Evolutionary conservation across 805 yeast species (phyloP), one percentile per base, ranked within the genome.

Genomic region (Lipomyces spencermartinsiae): DNA sequence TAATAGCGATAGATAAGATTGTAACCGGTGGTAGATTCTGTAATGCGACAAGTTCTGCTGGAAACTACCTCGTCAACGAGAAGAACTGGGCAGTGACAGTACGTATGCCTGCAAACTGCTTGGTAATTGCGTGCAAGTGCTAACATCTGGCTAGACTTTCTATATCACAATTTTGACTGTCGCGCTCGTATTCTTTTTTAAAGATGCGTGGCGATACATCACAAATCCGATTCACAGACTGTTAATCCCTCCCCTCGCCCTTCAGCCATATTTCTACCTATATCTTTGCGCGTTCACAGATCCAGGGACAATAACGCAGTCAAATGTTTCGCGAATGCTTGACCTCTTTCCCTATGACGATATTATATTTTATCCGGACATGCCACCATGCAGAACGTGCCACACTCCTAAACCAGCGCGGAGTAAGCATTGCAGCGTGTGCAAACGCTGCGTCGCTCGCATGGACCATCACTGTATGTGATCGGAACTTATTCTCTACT

Each of bases 391-490:
- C 74, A 43, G 77, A 16, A 87, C 89, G 0, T 87, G 90, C 68
- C 73, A 71, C 61, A 74, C 73, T 57, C 75, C 66, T 76, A 86
- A 77, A 62, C 90, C 90, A 0, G 90, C 90, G 2, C 76, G 90
- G 35, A 84, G 88, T 14, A 87, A 86, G 74, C 90, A 87, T 75
- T 87, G 90, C 75, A 78, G 84, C 12, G 77, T 78, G 12, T 87
- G 90, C 74, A 76, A 80, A 54, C 64, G 74, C 29, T 87, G 90
- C 73, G 77, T 84, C 1, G 78, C 82, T 53, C 72, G 83, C 69
- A 81, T 78, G 70, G 90, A 87, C 76, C 90, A 87, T 74, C 90
- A 87, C 76, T 87, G 90, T 74, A 74, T 37, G 71, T 56, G 4
- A n/a, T 43, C 22, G 22, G 8, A 43, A 19, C 49, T 16, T 6